Evolutionary conservation across 2,329 filamentous ascomycete genomes (phyloP).

Genomic region (Diaporthe aspalathi): DNA sequence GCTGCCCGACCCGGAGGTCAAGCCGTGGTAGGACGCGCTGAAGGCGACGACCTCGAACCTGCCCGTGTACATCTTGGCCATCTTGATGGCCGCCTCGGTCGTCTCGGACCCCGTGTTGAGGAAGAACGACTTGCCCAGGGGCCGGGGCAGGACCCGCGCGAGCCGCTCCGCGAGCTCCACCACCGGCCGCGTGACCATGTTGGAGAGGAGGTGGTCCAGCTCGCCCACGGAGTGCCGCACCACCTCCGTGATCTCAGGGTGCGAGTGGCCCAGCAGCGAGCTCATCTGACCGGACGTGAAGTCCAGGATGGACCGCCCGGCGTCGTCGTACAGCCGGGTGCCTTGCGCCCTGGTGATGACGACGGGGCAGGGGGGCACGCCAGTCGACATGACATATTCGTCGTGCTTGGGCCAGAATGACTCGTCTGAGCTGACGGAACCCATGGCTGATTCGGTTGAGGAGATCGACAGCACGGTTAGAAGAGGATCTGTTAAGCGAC

Average conservation of each 20-base stretch:
- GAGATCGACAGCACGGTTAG: no score
- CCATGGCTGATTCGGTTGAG: conserved; percentile 24
- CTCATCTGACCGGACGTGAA: conserved; percentile 72
- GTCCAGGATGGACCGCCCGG: conserved; percentile 61
- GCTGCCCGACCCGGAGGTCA: conserved; percentile 64
- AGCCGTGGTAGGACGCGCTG: conserved; percentile 69
- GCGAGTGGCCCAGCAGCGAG: conserved; percentile 66
- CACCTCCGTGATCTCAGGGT: conserved; percentile 67
- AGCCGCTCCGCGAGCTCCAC: conserved; percentile 63
- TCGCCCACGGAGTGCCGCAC: conserved; percentile 58
- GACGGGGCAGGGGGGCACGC: conserved; percentile 52
- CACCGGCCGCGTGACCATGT: conserved; percentile 67
- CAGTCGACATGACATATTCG: conserved; percentile 56
- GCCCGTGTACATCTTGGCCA: conserved; percentile 72
- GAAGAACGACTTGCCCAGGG: conserved; percentile 66
- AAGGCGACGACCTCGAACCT: conserved; percentile 74
- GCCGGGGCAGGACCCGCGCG: conserved; percentile 56
- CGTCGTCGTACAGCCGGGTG: conserved; percentile 57
- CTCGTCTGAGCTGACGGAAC: conserved; percentile 33
- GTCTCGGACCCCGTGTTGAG: conserved; percentile 66
- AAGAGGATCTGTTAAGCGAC: background rate
- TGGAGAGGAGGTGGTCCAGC: conserved; percentile 68
- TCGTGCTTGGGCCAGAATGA: conserved; percentile 51
- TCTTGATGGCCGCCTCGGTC: conserved; percentile 70
- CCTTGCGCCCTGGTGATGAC: conserved; percentile 59